Percentiles rank a stretch among this genome's conserved stretches.
phyloP scores from a whole-genome alignment of 768 basidiomycete genomes.

The Leucosporidium scottii region DNA sequence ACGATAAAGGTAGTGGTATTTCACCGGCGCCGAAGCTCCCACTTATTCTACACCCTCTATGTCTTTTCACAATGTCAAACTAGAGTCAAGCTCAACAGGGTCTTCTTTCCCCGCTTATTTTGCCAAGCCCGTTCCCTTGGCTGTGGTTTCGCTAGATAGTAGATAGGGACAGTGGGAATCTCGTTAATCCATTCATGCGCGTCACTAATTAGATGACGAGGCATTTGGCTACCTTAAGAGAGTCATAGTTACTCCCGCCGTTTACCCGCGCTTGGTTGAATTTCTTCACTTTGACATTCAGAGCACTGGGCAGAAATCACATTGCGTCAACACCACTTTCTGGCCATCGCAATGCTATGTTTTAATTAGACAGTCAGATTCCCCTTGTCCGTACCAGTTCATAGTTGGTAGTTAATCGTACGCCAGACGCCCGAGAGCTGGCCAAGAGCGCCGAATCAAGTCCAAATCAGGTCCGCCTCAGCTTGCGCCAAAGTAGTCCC shows the following conservation, averaged over 20 bases:
- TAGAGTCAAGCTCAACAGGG: too few species aligned
- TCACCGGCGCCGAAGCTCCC: conserved; percentile 70
- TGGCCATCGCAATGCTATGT: too few species aligned
- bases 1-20: conserved; percentile 76
- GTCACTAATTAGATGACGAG: conserved; percentile 47
- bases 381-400: too few species aligned
- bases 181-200: conserved; percentile 44
- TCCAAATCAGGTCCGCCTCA: too few species aligned
- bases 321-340: too few species aligned
- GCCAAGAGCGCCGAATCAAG: conserved; percentile 52
- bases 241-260: conserved; percentile 74
- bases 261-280: conserved; percentile 72
- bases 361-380: too few species aligned
- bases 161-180: too few species aligned
- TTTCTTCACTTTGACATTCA: conserved; percentile 50
- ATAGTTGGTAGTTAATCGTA: conserved; percentile 62
- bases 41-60: conserved; percentile 76
- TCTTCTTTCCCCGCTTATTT: too few species aligned
- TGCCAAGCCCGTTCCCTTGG: too few species aligned
- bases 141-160: too few species aligned
- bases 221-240: conserved; percentile 78
- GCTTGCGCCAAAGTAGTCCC: too few species aligned
- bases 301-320: too few species aligned
- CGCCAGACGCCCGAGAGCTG: conserved; percentile 56
- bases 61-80: conserved; percentile 75